Evolutionary conservation across 768 basidiomycete species (phyloP).

Genomic region (Mycena leptocephala): DNA sequence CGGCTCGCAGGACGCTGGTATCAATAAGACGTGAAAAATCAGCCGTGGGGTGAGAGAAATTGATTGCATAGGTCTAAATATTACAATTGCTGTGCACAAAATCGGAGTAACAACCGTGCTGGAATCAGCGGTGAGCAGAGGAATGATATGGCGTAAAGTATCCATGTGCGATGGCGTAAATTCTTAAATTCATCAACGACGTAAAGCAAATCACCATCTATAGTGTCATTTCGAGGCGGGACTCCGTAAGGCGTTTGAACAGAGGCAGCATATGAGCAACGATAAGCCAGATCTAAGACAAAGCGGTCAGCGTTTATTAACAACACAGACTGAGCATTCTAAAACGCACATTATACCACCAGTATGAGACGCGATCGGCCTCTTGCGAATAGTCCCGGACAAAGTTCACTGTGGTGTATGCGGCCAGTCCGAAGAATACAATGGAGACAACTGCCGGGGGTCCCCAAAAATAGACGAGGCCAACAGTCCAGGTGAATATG

Average conservation of each 20-base stretch:
- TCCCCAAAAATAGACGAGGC: slow-evolving; percentile 24
- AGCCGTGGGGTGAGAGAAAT: too few relatives aligned
- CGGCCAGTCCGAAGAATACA: slow-evolving; percentile 10
- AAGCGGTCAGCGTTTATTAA: background rate
- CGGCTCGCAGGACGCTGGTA: too few relatives aligned
- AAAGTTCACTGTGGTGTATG: slow-evolving; percentile 18
- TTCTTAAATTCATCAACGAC: too few relatives aligned
- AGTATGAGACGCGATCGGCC: slow-evolving; percentile 28
- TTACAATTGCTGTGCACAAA: too few relatives aligned
- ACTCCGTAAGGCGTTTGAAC: slow-evolving; percentile 2
- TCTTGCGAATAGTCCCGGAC: slow-evolving; percentile 26
- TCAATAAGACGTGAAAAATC: too few relatives aligned
- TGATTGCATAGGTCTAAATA: too few relatives aligned
- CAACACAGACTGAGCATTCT: too few relatives aligned
- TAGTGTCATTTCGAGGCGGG: background rate
- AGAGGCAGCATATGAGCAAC: background rate
- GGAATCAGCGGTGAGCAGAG: too few relatives aligned
- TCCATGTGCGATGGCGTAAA: too few relatives aligned
- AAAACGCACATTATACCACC: slow-evolving; percentile 32
- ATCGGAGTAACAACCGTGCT: too few relatives aligned
- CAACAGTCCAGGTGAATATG: slow-evolving; percentile 25
- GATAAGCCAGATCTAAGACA: background rate
- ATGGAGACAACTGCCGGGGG: slow-evolving; percentile 23
- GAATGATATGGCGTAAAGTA: too few relatives aligned
- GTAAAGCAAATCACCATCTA: too few relatives aligned